These are phyloP conservation scores for Diaporthe batatas DNA, from an alignment of 2,329 filamentous ascomycete species.

Conservation along the genomic window DNA sequence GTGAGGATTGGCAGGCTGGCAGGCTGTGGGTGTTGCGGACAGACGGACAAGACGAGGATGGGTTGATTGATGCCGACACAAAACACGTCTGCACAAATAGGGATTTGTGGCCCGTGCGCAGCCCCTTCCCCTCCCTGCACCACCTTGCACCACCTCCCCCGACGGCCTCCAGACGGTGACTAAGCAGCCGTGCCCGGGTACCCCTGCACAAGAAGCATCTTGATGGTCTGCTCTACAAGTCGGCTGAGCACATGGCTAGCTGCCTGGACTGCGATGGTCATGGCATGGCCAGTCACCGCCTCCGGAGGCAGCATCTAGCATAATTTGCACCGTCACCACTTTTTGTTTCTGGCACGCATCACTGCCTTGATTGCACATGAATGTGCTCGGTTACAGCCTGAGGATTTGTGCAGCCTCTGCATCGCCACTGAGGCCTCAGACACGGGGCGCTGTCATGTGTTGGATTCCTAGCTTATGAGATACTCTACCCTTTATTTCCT, in stretches of 20 bases:
- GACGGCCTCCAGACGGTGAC: not conserved
- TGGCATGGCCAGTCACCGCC: not conserved
- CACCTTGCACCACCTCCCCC: not conserved
- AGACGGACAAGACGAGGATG: slow-evolving; percentile 38
- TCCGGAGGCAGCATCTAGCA: not conserved
- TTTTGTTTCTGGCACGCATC: not conserved
- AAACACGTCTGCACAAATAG: slow-evolving; percentile 40
- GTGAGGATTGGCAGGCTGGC: slow-evolving; percentile 38
- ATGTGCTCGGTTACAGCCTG: not conserved
- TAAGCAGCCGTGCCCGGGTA: not conserved
- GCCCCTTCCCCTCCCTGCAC: not conserved
- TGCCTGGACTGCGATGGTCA: not conserved
- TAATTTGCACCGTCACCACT: not conserved
- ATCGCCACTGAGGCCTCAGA: slow-evolving; percentile 28
- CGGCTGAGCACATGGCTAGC: not conserved
- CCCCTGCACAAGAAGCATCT: not conserved
- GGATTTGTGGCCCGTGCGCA: slow-evolving; percentile 30
- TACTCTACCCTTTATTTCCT: not conserved
- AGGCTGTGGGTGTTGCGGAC: slow-evolving; percentile 35
- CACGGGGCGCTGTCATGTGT: not conserved
- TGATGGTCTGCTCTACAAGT: slow-evolving; percentile 28
- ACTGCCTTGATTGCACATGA: slow-evolving; percentile 13
- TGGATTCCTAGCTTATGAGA: not conserved
- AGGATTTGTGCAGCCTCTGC: slow-evolving; percentile 26
- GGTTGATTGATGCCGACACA: slow-evolving; percentile 36